phyloP scores from a whole-genome alignment of 2,329 filamentous ascomycete genomes.

The Penicillium glabrum region DNA sequence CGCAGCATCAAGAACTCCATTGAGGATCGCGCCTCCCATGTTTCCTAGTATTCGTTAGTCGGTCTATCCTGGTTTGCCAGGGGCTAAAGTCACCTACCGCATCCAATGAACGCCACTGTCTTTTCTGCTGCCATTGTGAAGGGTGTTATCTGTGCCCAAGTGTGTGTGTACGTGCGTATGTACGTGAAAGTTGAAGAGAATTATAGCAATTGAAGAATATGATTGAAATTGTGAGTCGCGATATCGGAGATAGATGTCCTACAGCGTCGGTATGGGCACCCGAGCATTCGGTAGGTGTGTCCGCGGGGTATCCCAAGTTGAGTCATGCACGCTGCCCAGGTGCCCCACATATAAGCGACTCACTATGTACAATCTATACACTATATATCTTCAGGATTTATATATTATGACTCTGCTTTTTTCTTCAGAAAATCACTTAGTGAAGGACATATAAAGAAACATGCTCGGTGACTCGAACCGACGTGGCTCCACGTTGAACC shows the following conservation, averaged over 20 bases:
- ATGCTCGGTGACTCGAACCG: no score
- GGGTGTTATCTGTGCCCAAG: background rate
- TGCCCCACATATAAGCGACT: no score
- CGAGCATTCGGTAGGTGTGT: background rate
- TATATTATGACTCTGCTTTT: no score
- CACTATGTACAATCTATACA: no score
- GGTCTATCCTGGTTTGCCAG: background rate
- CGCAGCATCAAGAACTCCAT: slow-evolving; percentile 29
- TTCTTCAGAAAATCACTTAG: no score
- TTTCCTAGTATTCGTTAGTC: slow-evolving; percentile 26
- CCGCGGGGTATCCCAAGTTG: background rate
- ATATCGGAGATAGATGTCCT: background rate
- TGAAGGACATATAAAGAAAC: no score
- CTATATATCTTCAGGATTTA: no score
- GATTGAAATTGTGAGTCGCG: background rate
- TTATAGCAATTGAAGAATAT: background rate
- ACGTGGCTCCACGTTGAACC: no score
- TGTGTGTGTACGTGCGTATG: background rate
- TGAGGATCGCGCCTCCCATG: slow-evolving; percentile 37
- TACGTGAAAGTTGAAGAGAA: background rate
- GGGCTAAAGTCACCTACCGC: slow-evolving; percentile 9
- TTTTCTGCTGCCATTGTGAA: slow-evolving; percentile 12
- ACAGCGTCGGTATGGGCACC: background rate
- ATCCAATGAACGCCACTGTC: slow-evolving; percentile 22
- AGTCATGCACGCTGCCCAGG: background rate